Percentiles rank a stretch among this genome's conserved stretches.
phyloP scores from a whole-genome alignment of 139 green algal species.

The Parachlorella kessleri region DNA sequence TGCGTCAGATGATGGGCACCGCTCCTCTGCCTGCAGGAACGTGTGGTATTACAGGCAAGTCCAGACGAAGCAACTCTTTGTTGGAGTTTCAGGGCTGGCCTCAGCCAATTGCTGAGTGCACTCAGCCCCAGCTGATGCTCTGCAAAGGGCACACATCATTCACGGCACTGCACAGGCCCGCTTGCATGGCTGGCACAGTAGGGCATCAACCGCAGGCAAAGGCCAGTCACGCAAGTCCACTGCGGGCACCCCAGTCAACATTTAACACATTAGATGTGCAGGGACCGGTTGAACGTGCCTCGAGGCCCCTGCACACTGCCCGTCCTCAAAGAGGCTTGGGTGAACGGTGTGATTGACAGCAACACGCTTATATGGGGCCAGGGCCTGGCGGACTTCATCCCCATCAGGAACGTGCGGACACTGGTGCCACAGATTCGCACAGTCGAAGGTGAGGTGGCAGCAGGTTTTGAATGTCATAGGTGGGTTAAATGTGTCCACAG shows the following conservation, averaged over 20 bases:
- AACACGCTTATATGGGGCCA: constrained; percentile 95
- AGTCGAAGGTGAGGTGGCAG: constrained; percentile 68
- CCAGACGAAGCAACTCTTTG: too few species aligned
- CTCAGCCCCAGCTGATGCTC: background rate
- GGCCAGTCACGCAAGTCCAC: too few species aligned
- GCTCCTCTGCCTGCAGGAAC: constrained; percentile 83
- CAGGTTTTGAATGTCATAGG: too few species aligned
- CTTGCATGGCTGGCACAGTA: too few species aligned
- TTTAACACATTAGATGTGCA: constrained; percentile 9
- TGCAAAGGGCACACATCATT: too few species aligned
- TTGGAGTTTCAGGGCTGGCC: too few species aligned
- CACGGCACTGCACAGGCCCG: too few species aligned
- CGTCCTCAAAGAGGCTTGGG: constrained; percentile 76
- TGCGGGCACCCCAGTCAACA: background rate
- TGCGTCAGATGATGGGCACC: too few species aligned
- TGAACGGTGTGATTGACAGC: constrained; percentile 89
- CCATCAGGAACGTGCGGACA: constrained; percentile 84
- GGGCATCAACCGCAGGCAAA: too few species aligned
- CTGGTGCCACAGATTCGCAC: constrained; percentile 89
- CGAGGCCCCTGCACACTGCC: constrained; percentile 87
- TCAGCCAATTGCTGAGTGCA: too few species aligned
- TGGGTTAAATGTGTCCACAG: too few species aligned
- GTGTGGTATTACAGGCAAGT: constrained; percentile 83
- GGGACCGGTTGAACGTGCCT: constrained; percentile 66
- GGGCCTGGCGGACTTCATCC: constrained; percentile 88